These are phyloP conservation scores for Myrmaecium sp. DNA, from an alignment of 2,329 filamentous ascomycete genomes.

Conservation along the genomic window DNA sequence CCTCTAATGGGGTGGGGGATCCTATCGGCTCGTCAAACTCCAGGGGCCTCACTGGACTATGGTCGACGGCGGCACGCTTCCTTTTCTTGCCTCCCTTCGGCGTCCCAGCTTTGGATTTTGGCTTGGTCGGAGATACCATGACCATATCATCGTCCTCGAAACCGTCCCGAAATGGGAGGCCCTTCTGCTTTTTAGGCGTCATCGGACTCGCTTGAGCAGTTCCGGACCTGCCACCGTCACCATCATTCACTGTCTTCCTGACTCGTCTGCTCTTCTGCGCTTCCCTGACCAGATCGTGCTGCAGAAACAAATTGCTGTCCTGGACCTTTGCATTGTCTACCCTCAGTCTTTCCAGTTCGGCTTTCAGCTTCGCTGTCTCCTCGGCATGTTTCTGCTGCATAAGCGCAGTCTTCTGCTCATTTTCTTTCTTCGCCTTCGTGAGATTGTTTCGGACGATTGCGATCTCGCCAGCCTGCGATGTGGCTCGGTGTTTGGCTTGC, in stretches of 20 bases:
- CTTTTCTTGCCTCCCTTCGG: conserved; percentile 51
- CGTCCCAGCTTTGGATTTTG: conserved; percentile 32
- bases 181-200: conserved; percentile 47
- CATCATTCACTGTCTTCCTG: conserved; percentile 16
- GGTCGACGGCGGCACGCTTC: conserved; percentile 42
- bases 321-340: conserved; percentile 47
- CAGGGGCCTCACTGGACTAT: conserved; percentile 49
- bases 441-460: conserved; percentile 58
- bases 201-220: conserved; percentile 13
- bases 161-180: conserved; percentile 50
- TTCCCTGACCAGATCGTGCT: conserved; percentile 53
- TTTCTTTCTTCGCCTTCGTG: conserved; percentile 42
- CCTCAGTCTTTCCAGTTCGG: conserved; percentile 45
- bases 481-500: conserved; percentile 30
- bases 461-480: conserved; percentile 53
- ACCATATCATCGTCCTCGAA: conserved; percentile 54
- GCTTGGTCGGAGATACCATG: conserved; percentile 37
- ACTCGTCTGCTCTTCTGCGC: conserved; percentile 25
- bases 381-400: conserved; percentile 49
- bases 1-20: conserved; percentile 23
- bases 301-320: conserved; percentile 56
- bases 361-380: conserved; percentile 44
- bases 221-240: conserved; percentile 2
- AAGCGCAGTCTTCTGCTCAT: conserved; percentile 44
- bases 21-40: conserved; percentile 25